phyloP scores from a whole-genome alignment of 257 asterid genomes.

The Hygrophila difformis region DNA sequence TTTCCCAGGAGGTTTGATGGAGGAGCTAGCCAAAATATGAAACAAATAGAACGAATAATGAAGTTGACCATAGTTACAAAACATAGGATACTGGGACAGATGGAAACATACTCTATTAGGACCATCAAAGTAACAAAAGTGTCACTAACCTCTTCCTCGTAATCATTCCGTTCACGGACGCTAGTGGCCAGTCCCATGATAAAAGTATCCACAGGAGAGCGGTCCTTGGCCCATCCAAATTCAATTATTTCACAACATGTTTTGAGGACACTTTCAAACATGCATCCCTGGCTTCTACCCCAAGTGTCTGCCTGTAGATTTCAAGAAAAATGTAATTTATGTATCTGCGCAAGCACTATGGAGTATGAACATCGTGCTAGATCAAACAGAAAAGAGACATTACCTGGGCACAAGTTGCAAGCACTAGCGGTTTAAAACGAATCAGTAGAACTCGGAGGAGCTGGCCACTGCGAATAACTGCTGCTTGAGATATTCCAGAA shows the following conservation, averaged over 20 bases:
- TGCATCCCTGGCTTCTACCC: slow-evolving; percentile 71
- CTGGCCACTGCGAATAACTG: slow-evolving; percentile 83
- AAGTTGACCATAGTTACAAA: background rate
- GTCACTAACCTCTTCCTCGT: slow-evolving; percentile 71
- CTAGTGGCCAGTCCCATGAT: slow-evolving; percentile 85
- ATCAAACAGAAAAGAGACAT: slow-evolving; percentile 11
- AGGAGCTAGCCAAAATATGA: too few species aligned
- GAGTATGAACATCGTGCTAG: slow-evolving; percentile 3
- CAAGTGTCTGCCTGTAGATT: slow-evolving; percentile 69
- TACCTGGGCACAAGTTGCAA: slow-evolving; percentile 88
- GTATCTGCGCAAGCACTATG: slow-evolving; percentile 14
- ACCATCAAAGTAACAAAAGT: too few species aligned
- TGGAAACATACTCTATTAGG: too few species aligned
- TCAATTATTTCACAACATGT: slow-evolving; percentile 84
- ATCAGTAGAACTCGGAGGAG: slow-evolving; percentile 81
- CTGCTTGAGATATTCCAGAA: slow-evolving; percentile 84
- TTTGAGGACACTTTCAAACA: slow-evolving; percentile 80
- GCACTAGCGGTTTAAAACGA: slow-evolving; percentile 83
- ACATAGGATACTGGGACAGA: too few species aligned
- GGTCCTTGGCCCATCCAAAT: slow-evolving; percentile 84
- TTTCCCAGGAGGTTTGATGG: too few species aligned
- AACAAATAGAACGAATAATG: background rate
- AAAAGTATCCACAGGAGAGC: slow-evolving; percentile 95
- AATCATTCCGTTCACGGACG: slow-evolving; percentile 81
- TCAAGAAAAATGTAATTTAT: slow-evolving; percentile 1